Evolutionary conservation across 768 basidiomycete species (phyloP), one percentile per base, ranked within the genome.

Genomic region (Lactarius pseudohatsudake): DNA sequence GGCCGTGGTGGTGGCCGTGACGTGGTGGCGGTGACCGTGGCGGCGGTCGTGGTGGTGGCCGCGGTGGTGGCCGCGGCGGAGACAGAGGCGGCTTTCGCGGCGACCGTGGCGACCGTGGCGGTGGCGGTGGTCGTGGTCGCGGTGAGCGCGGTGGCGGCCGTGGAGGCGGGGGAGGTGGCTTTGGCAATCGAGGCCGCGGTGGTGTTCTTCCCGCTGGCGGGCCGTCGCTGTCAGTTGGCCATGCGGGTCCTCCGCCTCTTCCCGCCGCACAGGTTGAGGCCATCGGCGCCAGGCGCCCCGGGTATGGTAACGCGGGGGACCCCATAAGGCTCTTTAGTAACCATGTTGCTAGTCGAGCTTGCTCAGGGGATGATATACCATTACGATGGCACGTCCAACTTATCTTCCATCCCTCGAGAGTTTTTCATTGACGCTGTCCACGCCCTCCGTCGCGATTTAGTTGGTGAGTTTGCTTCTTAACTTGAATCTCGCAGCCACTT

Each of bases 281-380:
- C 26, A 78, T 90, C 53, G 91, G 90, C 16, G 91, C 90, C 32
- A 86, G 81, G 71, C 81, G 91, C 45, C 81, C 87, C 26, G 82
- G 80, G 26, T 90, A 82, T 71, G 91, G 89, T 26, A 81, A 78
- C 0, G 78, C 80, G 11, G 91, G 90, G 2, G 77, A 73, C 22
- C 68, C 74, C 0, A 77, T 81, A 34, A 68, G 64, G 22, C 77
- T 85, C 6, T 62, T 55, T 0, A 79, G 82, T 30, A 93, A 92
- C 74, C 87, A 87, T 57, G 92, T 90, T 69, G 74, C 73, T 54
- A n/a, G 85, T 85, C 8, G 79, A 81, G 0, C 84, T 89, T 16
- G 88, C 89, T 0, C 82, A 86, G 30, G 75, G 74, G 10, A 81
- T 83, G 40, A 89, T 91, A 38, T 80, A 88, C 67, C 92, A 93